Conservation (phyloP, 805 yeast genomes). For the Tetrapisispora phaffii region DNA sequence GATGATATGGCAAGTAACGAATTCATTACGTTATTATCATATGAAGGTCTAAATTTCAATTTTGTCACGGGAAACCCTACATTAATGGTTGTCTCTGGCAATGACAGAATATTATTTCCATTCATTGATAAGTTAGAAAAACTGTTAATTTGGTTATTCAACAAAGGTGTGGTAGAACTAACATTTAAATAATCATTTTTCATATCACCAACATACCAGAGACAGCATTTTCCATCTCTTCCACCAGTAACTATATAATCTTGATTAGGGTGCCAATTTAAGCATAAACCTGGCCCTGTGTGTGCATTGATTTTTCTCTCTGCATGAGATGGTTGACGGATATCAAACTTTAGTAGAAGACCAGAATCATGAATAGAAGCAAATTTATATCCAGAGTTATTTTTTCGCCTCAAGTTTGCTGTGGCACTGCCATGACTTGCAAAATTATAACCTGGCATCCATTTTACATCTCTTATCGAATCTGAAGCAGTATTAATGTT, state of each 20-base stretch:
- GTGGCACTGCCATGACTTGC: slow-evolving; percentile 32
- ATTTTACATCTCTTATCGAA: slow-evolving; percentile 50
- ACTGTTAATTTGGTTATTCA: background rate
- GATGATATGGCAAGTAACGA: slow-evolving; percentile 69
- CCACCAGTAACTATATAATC: slow-evolving; percentile 89
- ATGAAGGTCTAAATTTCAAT: slow-evolving; percentile 26
- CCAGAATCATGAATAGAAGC: slow-evolving; percentile 87
- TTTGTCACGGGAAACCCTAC: slow-evolving; percentile 74
- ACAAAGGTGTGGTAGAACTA: background rate
- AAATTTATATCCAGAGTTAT: slow-evolving; percentile 36
- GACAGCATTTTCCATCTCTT: slow-evolving; percentile 51
- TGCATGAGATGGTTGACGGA: slow-evolving; percentile 50
- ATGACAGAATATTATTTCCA: slow-evolving; percentile 28
- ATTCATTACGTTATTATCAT: slow-evolving; percentile 33
- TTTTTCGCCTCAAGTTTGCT: slow-evolving; percentile 29
- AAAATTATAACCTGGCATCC: slow-evolving; percentile 33
- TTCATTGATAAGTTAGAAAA: slow-evolving; percentile 11
- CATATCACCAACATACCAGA: slow-evolving; percentile 29
- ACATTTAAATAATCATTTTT: background rate
- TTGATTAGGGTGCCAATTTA: slow-evolving; percentile 78
- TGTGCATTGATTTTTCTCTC: slow-evolving; percentile 81
- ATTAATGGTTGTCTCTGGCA: slow-evolving; percentile 62
- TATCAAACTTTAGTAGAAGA: slow-evolving; percentile 74
- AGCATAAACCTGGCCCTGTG: slow-evolving; percentile 78
- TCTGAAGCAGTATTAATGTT: slow-evolving; percentile 50